Base-by-base conservation (phyloP, 2,329 filamentous ascomycete genomes). In the Amesomyces nigricolor region DNA sequence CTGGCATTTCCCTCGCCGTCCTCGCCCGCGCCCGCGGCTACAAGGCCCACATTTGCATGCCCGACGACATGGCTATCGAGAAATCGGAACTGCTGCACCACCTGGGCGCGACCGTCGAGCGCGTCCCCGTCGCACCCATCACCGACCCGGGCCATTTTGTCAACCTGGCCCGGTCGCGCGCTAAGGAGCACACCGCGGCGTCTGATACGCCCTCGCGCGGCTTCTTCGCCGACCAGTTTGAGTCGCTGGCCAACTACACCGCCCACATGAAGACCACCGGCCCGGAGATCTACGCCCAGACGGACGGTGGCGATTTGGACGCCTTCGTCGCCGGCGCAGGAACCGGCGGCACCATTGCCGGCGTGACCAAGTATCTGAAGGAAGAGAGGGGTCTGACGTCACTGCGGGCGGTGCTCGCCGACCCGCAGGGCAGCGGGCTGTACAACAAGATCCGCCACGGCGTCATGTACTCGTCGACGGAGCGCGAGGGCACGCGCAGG, bases 171-270 rank as follows among this genome's bases (percentile, higher is more conserved):
- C 82, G 89, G 26, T 78, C 80, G 19, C 83, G 90, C 49, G 92
- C 94, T 0, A 71, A 72, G 50, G 85, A 90, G 63, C 91, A 97
- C 68, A 88, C 86, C 0, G 73, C 70, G 0, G 74, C 76, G 8
- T 68, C 74, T 1, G 59, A 63, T 10, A 81, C 82, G 63, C 11
- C 76, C 37, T 92, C 90, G 61, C 78, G 82, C 49, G 94, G 94
- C 19, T 91, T 95, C 72, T 99, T 97, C 68, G 91, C 92, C 0
- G 89, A 99, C 70, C 94, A 99, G 68, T 99, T 99, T 67, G 94
- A 99, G 73, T 92, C 88, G 26, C 77, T 83, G 49, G 89, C 91
- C 32, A 99, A 99, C 72, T 96, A 87, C 80, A 78, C 80, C 45
- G 91, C 94, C 1, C 94, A 99, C 73, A 84, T 86, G 64, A 75